A percentile compares a stretch with the other conserved stretches of the same genome.
phyloP scores from a whole-genome alignment of 768 basidiomycete species.

The Lyophyllum decastes region DNA sequence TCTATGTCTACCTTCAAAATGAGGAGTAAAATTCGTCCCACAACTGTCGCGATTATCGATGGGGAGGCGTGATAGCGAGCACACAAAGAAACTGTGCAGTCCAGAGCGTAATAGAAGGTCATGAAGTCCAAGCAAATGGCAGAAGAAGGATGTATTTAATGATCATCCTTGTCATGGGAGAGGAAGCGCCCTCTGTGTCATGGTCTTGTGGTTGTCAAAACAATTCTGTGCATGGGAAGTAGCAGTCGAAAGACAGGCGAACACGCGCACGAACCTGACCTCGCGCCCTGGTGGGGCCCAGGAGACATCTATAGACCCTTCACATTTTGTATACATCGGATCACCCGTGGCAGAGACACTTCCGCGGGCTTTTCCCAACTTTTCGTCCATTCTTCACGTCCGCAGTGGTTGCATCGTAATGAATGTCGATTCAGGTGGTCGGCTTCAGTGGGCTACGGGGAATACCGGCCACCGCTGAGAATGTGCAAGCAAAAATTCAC shows the following conservation, averaged over 20 bases:
- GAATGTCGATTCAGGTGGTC: neutral
- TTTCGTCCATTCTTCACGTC: neutral
- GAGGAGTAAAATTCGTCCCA: neutral
- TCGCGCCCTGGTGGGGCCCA: neutral
- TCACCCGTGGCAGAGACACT: constrained; percentile 1
- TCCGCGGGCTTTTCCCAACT: neutral
- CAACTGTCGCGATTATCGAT: constrained; percentile 18
- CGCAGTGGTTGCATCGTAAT: neutral
- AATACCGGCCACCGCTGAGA: neutral
- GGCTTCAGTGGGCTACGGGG: neutral
- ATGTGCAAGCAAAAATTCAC: neutral
- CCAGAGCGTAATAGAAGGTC: constrained; percentile 1
- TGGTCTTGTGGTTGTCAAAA: neutral
- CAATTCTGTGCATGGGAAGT: neutral
- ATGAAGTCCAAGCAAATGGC: neutral
- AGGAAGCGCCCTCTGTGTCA: neutral
- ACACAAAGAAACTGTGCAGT: neutral
- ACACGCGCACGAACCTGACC: neutral
- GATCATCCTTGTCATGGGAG: neutral
- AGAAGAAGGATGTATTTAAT: neutral
- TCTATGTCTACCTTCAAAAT: constrained; percentile 5
- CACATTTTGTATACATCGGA: constrained; percentile 7
- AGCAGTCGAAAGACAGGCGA: neutral
- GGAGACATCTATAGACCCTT: neutral
- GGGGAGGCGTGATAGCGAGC: constrained; percentile 4